These are phyloP conservation scores for Leishmania mexicana DNA, from an alignment of 208 protist genomes.

Conservation along the genomic window DNA sequence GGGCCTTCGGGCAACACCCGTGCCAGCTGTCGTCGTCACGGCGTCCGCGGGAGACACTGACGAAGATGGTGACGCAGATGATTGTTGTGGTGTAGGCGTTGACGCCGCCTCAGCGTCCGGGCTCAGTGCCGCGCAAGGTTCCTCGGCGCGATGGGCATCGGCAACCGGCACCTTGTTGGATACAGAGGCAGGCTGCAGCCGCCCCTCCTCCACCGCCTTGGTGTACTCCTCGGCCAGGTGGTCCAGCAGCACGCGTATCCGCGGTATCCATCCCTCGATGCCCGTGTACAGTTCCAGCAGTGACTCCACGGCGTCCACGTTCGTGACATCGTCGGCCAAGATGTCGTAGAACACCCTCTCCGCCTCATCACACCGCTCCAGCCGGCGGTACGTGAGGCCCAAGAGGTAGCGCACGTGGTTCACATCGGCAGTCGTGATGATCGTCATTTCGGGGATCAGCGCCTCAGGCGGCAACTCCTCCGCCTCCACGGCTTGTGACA, in stretches of 20 bases:
- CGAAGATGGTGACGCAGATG: not conserved
- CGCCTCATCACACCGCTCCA: conserved; percentile 47
- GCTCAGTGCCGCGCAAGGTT: not conserved
- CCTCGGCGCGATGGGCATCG: not conserved
- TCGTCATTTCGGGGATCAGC: conserved; percentile 20
- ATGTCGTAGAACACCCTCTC: conserved; percentile 51
- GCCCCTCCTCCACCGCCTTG: conserved; percentile 17
- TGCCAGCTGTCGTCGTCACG: not conserved
- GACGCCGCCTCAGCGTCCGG: not conserved
- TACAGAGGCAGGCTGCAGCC: conserved; percentile 2
- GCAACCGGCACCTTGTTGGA: not conserved
- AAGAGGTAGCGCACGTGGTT: conserved; percentile 79
- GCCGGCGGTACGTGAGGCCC: conserved; percentile 50
- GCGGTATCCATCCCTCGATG: conserved; percentile 35
- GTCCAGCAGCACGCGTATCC: conserved; percentile 58
- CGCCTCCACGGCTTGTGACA: conserved; percentile 28
- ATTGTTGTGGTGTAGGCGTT: not conserved
- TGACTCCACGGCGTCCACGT: conserved; percentile 73
- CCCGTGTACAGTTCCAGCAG: conserved; percentile 78
- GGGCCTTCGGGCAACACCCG: not conserved
- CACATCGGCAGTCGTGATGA: conserved; percentile 53
- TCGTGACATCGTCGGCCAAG: conserved; percentile 43
- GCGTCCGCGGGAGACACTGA: not conserved
- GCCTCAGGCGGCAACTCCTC: conserved; percentile 25
- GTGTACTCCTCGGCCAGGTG: conserved; percentile 37